These are phyloP conservation scores for Sarocladiaceae sp. DNA, from an alignment of 2,329 filamentous ascomycete genomes.

Conservation along the genomic window DNA sequence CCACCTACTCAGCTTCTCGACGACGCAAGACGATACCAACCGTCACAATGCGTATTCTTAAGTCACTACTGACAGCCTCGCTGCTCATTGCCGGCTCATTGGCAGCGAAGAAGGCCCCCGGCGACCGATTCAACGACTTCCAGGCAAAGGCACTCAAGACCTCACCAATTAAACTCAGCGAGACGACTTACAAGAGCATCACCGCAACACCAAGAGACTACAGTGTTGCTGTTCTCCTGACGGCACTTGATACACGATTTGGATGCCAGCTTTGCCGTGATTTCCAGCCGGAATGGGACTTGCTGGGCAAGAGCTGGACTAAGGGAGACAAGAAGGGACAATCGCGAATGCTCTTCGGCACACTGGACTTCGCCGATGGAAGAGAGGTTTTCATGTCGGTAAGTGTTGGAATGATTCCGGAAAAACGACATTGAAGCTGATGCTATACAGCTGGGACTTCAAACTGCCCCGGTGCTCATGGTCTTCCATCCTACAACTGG, in stretches of 20 bases:
- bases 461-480: conserved; percentile 88
- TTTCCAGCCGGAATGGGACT: conserved; percentile 91
- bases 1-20: conserved; percentile 11
- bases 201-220: conserved; percentile 80
- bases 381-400: conserved; percentile 84
- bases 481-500: conserved; percentile 84
- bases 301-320: conserved; percentile 81
- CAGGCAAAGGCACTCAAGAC: conserved; percentile 62
- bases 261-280: conserved; percentile 83
- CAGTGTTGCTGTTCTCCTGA: conserved; percentile 75
- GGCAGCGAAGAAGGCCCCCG: conserved; percentile 59
- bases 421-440: neutral
- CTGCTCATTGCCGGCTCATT: conserved; percentile 57
- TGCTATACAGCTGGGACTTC: conserved; percentile 69
- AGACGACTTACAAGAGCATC: conserved; percentile 69
- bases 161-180: conserved; percentile 72
- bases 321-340: conserved; percentile 75
- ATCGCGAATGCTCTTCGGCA: conserved; percentile 72
- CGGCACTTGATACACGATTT: conserved; percentile 77
- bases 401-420: conserved; percentile 22
- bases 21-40: conserved; percentile 8
- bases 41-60: conserved; percentile 64
- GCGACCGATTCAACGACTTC: conserved; percentile 67
- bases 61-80: conserved; percentile 58
- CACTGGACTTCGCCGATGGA: conserved; percentile 83